These are phyloP conservation scores for Xerocomellus dryophilus DNA, from an alignment of 768 basidiomycete genomes.

Conservation along the genomic window DNA sequence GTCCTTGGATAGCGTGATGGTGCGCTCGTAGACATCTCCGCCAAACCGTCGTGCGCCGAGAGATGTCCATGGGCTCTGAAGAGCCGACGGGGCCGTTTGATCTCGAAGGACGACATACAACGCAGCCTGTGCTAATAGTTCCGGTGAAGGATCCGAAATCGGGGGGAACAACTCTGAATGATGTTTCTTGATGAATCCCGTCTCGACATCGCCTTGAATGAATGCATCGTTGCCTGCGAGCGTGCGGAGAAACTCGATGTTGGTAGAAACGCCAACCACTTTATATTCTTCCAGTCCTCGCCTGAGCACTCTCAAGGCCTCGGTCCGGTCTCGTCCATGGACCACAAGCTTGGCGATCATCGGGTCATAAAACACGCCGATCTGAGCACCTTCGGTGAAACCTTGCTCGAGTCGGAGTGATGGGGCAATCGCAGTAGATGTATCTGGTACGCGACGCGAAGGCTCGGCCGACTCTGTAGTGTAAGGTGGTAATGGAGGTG, in stretches of 20 bases:
- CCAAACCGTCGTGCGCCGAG: conserved; percentile 76
- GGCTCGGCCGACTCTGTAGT: conserved; percentile 22
- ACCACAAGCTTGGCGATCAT: conserved; percentile 93
- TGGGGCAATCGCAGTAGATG: conserved; percentile 39
- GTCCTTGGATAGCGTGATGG: conserved; percentile 61
- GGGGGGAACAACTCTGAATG: conserved; percentile 77
- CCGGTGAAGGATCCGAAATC: conserved; percentile 52
- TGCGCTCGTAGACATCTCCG: conserved; percentile 64
- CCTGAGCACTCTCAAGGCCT: conserved; percentile 77
- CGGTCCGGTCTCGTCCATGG: conserved; percentile 78
- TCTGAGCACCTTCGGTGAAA: conserved; percentile 73
- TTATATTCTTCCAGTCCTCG: conserved; percentile 84
- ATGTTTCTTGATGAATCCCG: conserved; percentile 93
- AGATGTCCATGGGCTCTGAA: conserved; percentile 62
- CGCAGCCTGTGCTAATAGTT: conserved; percentile 74
- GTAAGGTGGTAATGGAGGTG: conserved; percentile 41
- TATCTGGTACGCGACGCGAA: conserved; percentile 22
- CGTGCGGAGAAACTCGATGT: conserved; percentile 80
- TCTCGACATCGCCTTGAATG: conserved; percentile 77
- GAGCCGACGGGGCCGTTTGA: conserved; percentile 32
- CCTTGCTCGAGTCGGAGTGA: conserved; percentile 88
- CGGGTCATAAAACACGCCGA: conserved; percentile 88
- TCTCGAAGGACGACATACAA: conserved; percentile 73
- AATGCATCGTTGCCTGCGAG: conserved; percentile 80
- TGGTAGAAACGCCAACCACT: conserved; percentile 89